Base-by-base conservation (phyloP, 2,329 filamentous ascomycete species). In the Fusarium sulawesiense region DNA sequence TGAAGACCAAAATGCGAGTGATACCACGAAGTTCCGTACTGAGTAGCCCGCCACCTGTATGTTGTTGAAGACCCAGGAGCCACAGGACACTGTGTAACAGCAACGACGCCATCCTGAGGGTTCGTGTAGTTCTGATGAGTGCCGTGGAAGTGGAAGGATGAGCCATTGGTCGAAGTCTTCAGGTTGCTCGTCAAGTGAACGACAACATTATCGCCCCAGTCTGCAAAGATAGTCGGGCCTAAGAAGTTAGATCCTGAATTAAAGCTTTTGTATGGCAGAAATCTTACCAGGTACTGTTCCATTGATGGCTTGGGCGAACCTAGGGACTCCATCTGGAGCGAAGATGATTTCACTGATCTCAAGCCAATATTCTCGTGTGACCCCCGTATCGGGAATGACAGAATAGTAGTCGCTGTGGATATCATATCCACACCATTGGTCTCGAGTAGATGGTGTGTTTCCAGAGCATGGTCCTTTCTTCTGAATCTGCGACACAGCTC, bases 61-160 rank as follows among this genome's bases (percentile, higher is more conserved):
- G 86, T 89, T 63, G 83, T 81, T 7, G 80, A 81, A 10, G 83
- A 73, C 0, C 86, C 86, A 1, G 87, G 86, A 0, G 87, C 80
- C 29, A 83, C 80, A 3, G 85, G 84, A 60, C 85, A 87, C 67
- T 87, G 82, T 1, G 83, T 86, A 21, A 86, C 77, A 20, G 78
- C 78, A 10, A 76, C 80, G 6, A 89, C 88, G 55, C 89, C 89
- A 70, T 91, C 89, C 58, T 85, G 81, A 53, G 85, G 79, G 71
- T 84, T 86, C 48, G 81, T 86, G 72, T 83, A 80, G 61, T 83
- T 80, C 74, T 91, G 88, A 23, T 87, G 84, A 41, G 91, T 79
- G 32, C 88, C 89, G 70, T 91, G 89, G 79, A 84, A 91, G 76
- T 91, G 89, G 30, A 91, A 86, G 13, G 83, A 83, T 11, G 88